phyloP scores from a whole-genome alignment of 495 filamentous ascomycete genomes.

The Monascus purpureus region DNA sequence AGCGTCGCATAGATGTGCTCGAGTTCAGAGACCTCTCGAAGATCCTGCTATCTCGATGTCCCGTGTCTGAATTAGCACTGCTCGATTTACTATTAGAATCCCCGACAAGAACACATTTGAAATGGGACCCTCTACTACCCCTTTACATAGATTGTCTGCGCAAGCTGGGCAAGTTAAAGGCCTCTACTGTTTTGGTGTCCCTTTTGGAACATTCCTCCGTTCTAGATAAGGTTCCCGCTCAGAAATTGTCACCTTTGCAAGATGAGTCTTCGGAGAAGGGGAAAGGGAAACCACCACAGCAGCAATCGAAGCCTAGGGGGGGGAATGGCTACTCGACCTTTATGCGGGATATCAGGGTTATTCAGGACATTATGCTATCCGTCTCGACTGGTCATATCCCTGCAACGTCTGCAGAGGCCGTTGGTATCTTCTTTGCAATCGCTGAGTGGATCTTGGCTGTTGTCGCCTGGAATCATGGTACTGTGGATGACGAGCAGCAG shows the following conservation, averaged over 20 bases:
- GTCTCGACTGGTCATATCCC: conserved; percentile 22
- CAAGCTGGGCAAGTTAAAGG: conserved; percentile 36
- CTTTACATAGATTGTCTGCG: conserved; percentile 51
- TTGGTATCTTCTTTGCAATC: conserved; percentile 18
- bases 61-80: conserved; percentile 26
- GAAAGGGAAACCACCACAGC: conserved; percentile 7
- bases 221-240: conserved; percentile 15
- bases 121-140: conserved; percentile 49
- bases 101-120: conserved; percentile 27
- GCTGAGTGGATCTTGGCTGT: conserved; percentile 28
- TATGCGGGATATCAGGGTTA: conserved; percentile 33
- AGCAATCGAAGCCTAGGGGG: conserved; percentile 1
- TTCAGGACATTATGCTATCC: conserved; percentile 30
- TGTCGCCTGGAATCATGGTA: conserved; percentile 22
- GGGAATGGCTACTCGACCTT: conserved; percentile 12
- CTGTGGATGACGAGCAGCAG: conserved; percentile 14
- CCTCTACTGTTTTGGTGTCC: conserved; percentile 40
- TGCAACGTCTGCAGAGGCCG: conserved; percentile 17
- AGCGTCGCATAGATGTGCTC: conserved; percentile 28
- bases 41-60: conserved; percentile 17
- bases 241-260: no score
- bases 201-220: conserved; percentile 45
- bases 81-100: conserved; percentile 48
- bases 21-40: conserved; percentile 26
- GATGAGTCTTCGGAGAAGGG: conserved; percentile 5